Percentiles rank a stretch among this genome's conserved stretches.
Evolutionary conservation across 225 moss, liverwort and hornwort genomes (phyloP).

Genomic region (Antitrichia curtipendula): DNA sequence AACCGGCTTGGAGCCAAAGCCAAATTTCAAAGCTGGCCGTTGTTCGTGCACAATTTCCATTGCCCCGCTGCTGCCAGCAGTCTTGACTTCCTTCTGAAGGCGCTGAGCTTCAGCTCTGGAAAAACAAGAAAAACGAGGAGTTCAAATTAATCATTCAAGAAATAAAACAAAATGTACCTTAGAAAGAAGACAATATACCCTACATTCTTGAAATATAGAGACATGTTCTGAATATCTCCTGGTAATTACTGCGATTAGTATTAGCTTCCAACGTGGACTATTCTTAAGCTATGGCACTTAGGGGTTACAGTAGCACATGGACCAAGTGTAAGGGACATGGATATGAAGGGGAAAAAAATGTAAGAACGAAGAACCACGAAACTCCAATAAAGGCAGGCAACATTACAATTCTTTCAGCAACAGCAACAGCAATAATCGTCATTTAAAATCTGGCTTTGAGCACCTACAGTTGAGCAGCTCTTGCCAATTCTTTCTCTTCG

Average conservation of each 20-base stretch:
- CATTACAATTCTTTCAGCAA: neutral
- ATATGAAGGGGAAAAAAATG: neutral
- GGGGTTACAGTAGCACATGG: neutral
- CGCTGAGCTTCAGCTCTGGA: conserved; percentile 76
- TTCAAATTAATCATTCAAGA: neutral
- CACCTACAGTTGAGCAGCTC: conserved; percentile 74
- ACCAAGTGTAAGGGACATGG: neutral
- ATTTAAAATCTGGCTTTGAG: neutral
- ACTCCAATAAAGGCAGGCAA: neutral
- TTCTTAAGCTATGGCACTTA: neutral
- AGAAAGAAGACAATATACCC: neutral
- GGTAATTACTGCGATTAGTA: neutral
- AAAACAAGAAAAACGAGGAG: neutral
- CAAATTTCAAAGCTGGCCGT: conserved; percentile 70
- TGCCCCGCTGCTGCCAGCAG: conserved; percentile 15
- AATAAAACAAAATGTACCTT: neutral
- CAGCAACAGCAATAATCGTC: neutral
- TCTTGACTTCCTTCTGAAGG: conserved; percentile 53
- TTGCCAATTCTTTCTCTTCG: conserved; percentile 88
- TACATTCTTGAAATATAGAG: neutral
- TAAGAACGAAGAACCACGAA: neutral
- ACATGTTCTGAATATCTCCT: neutral
- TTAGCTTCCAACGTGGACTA: neutral
- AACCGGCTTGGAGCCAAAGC: conserved; percentile 66
- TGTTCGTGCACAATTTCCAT: conserved; percentile 58